phyloP scores from a whole-genome alignment of 768 basidiomycete species.

The Mrakia hoshinonis region DNA sequence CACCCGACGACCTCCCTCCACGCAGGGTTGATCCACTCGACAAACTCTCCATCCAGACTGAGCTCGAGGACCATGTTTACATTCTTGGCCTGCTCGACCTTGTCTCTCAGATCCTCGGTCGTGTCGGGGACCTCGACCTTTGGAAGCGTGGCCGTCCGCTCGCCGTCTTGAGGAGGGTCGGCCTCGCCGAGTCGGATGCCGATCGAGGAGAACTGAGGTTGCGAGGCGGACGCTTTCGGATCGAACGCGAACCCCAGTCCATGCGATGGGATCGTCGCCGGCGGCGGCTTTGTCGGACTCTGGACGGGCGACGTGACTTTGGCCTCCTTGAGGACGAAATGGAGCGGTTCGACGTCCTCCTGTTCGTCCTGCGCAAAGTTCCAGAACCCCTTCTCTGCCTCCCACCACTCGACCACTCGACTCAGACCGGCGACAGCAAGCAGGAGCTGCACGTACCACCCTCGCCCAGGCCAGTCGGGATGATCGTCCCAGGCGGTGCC shows the following conservation, averaged over 20 bases:
- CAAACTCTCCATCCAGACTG: slow-evolving; percentile 82
- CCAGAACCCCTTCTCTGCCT: slow-evolving; percentile 99
- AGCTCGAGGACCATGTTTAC: slow-evolving; percentile 95
- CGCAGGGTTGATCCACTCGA: slow-evolving; percentile 92
- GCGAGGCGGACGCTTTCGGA: neutral
- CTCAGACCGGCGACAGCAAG: slow-evolving; percentile 91
- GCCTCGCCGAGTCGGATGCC: slow-evolving; percentile 12
- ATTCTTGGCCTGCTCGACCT: slow-evolving; percentile 90
- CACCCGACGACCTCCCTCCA: slow-evolving; percentile 73
- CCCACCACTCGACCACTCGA: slow-evolving; percentile 99
- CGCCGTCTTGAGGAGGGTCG: neutral
- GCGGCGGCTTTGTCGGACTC: slow-evolving; percentile 44
- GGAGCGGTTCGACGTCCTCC: slow-evolving; percentile 83
- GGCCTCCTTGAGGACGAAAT: slow-evolving; percentile 71
- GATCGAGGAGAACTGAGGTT: slow-evolving; percentile 13
- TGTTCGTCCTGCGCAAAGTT: slow-evolving; percentile 70
- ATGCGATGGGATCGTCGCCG: slow-evolving; percentile 44
- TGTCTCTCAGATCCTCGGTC: slow-evolving; percentile 74
- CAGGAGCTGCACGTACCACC: slow-evolving; percentile 91
- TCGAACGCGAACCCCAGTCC: slow-evolving; percentile 27
- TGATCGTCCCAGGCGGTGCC: slow-evolving; percentile 96
- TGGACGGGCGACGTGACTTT: neutral
- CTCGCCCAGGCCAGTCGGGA: slow-evolving; percentile 93
- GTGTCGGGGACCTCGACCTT: slow-evolving; percentile 44
- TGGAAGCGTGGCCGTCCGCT: slow-evolving; percentile 9